Conservation (phyloP, 1,284 basidiomycete genomes). For the Dichomitus squalens region DNA sequence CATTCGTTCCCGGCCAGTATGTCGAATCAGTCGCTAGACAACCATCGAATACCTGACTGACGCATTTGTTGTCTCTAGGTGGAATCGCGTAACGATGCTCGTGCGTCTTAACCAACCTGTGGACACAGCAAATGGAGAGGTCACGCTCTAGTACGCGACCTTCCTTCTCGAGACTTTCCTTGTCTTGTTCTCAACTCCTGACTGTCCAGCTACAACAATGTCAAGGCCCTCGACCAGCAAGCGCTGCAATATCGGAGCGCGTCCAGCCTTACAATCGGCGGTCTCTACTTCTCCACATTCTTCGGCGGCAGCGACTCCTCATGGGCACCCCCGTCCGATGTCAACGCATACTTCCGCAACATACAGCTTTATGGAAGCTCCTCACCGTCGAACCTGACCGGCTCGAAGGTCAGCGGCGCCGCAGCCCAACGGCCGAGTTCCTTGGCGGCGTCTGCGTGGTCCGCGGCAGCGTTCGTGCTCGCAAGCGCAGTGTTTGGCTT, state of each 20-base stretch:
- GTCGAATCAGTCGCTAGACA: conserved; percentile 23
- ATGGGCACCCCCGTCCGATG: conserved; percentile 64
- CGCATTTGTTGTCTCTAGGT: conserved; percentile 20
- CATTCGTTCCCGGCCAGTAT: conserved; percentile 53
- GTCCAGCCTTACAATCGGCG: conserved; percentile 43
- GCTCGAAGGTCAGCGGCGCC: conserved; percentile 23
- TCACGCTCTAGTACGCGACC: conserved; percentile 31
- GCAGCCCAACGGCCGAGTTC: background rate
- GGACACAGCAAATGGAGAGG: conserved; percentile 32
- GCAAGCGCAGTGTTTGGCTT: conserved; percentile 6
- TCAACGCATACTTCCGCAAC: conserved; percentile 73
- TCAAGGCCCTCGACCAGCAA: conserved; percentile 29
- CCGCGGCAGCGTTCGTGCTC: conserved; percentile 7
- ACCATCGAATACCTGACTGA: background rate
- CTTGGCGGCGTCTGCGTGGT: conserved; percentile 5
- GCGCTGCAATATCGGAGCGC: conserved; percentile 29
- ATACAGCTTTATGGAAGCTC: conserved; percentile 42
- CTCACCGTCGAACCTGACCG: conserved; percentile 31
- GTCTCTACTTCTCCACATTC: conserved; percentile 60
- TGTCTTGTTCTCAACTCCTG: background rate
- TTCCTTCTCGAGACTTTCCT: background rate
- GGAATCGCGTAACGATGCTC: conserved; percentile 33
- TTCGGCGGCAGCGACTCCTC: conserved; percentile 68
- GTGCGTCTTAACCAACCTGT: conserved; percentile 32
- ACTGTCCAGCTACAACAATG: conserved; percentile 34